These are phyloP conservation scores for Rhodotorula glutinis DNA, from an alignment of 1,284 basidiomycete genomes.

Conservation along the genomic window DNA sequence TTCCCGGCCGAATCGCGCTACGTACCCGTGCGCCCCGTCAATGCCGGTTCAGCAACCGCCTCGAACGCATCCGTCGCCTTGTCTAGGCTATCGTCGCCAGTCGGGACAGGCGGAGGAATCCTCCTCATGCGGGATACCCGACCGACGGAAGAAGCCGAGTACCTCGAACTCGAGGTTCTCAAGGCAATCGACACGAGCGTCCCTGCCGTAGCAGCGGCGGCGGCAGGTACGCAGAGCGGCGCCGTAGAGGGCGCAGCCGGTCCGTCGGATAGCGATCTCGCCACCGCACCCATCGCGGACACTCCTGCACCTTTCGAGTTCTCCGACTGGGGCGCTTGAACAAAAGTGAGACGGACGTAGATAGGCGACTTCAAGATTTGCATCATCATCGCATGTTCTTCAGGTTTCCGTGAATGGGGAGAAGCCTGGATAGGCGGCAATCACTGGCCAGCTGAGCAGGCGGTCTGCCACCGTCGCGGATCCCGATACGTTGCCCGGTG, in stretches of 20 bases:
- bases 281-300: constrained; percentile 64
- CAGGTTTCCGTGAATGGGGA: too few relatives aligned
- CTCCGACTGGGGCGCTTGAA: constrained; percentile 32
- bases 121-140: constrained; percentile 68
- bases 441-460: background rate
- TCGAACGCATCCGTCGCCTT: background rate
- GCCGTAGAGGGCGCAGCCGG: constrained; percentile 36
- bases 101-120: constrained; percentile 75
- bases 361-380: background rate
- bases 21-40: constrained; percentile 78
- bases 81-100: background rate
- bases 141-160: constrained; percentile 63
- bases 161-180: constrained; percentile 60
- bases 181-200: constrained; percentile 50
- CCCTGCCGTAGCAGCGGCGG: constrained; percentile 43
- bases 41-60: constrained; percentile 45
- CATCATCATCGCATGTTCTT: background rate
- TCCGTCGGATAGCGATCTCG: constrained; percentile 55
- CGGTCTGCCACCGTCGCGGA: constrained; percentile 1
- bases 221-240: constrained; percentile 29
- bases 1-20: constrained; percentile 78
- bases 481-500: too few relatives aligned
- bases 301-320: constrained; percentile 71
- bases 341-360: too few relatives aligned
- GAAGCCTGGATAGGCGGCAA: background rate